phyloP scores from a whole-genome alignment of 2,329 filamentous ascomycete species.

The Ilyonectria sp. region DNA sequence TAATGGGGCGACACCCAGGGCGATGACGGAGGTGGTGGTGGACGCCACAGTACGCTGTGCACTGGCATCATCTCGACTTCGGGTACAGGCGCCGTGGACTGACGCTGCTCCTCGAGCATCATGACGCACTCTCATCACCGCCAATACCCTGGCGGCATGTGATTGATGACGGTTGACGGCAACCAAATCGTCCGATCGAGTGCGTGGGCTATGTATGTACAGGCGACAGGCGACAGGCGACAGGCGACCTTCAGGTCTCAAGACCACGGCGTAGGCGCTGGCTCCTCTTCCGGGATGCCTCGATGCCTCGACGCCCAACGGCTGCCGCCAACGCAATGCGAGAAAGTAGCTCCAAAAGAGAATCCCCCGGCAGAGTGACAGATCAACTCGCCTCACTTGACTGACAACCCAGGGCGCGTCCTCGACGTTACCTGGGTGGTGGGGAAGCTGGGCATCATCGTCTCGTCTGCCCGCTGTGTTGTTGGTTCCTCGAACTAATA shows the following conservation, averaged over 20 bases:
- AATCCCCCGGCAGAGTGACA: conserved; percentile 15
- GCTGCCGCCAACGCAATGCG: conserved; percentile 7
- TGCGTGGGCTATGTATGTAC: background rate
- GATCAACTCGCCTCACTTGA: conserved; percentile 27
- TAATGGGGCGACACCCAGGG: conserved; percentile 5
- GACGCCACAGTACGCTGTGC: background rate
- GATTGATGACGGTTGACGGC: conserved; percentile 17
- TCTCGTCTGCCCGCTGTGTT: background rate
- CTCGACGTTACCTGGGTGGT: conserved; percentile 1
- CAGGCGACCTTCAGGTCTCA: background rate
- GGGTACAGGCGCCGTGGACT: conserved; percentile 6
- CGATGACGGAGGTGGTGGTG: background rate
- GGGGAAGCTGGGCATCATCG: conserved; percentile 5
- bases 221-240: background rate
- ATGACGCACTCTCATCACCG: conserved; percentile 21
- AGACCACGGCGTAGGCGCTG: background rate
- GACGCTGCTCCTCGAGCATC: conserved; percentile 15
- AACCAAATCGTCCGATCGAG: conserved; percentile 1
- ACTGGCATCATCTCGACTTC: background rate
- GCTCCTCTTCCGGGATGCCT: background rate
- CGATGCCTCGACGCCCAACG: conserved; percentile 28
- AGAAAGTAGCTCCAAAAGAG: background rate
- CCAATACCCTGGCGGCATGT: conserved; percentile 23
- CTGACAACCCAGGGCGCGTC: background rate
- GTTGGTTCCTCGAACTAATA: background rate